Evolutionary conservation across 352 stramenopile genomes (phyloP).

Genomic region (Pythium brachiatum): DNA sequence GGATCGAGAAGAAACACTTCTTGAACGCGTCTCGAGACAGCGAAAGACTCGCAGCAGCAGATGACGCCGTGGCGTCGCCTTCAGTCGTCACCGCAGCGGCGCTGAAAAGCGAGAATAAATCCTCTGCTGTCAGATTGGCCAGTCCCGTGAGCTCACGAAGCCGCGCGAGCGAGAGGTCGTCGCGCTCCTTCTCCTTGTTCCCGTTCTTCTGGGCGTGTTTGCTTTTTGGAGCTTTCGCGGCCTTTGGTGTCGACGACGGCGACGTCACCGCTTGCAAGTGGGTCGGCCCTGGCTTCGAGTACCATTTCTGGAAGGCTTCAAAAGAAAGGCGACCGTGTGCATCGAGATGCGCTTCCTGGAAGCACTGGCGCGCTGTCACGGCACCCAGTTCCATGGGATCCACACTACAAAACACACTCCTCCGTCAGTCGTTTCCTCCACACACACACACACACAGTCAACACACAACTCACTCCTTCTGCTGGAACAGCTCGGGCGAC

Average conservation of each 20-base stretch:
- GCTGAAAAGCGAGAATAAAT: conserved; percentile 63
- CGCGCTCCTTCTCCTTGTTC: background rate
- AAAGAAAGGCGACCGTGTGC: conserved; percentile 70
- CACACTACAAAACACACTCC: conserved; percentile 32
- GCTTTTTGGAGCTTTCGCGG: background rate
- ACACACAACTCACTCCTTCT: conserved; percentile 47
- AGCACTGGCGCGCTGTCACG: conserved; percentile 74
- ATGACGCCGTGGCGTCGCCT: background rate
- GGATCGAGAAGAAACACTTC: conserved; percentile 57
- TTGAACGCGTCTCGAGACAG: conserved; percentile 72
- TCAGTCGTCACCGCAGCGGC: conserved; percentile 17
- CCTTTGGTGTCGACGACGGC: conserved; percentile 5
- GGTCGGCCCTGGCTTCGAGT: conserved; percentile 58
- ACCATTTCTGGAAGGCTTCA: conserved; percentile 74
- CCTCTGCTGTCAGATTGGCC: conserved; percentile 41
- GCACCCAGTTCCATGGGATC: conserved; percentile 60
- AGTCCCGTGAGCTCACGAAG: conserved; percentile 61
- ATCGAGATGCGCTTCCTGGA: conserved; percentile 64
- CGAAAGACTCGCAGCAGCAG: conserved; percentile 18
- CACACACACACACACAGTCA: background rate
- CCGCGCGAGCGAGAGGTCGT: conserved; percentile 27
- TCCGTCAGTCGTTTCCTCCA: background rate
- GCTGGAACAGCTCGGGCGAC: conserved; percentile 65
- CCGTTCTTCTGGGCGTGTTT: conserved; percentile 8
- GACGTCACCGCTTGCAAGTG: conserved; percentile 32